Base-by-base conservation (phyloP, 148 eudicot genomes). In the Polygonum aviculare region DNA sequence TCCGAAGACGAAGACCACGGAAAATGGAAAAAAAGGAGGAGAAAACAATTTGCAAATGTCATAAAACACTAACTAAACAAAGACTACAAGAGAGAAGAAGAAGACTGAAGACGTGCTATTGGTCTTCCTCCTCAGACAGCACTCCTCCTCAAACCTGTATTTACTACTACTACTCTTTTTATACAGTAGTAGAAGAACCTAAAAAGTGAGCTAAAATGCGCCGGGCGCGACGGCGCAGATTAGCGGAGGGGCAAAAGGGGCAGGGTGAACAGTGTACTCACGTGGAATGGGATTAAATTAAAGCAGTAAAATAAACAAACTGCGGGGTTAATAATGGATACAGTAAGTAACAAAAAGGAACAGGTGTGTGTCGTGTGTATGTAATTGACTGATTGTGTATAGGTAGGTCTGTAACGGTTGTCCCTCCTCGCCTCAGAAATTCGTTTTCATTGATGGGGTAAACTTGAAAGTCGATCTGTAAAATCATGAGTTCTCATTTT, bases 51-150 rank as follows among this genome's bases (percentile, higher is more conserved):
- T 5, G 12, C 14, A 67, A 38, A 3, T 15, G 72, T 16, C 41
- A 38, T 67, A 38, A 38, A 67, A 67, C 72, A 67, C 41, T 21
- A 67, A 36, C n/a, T 67, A 5, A 54, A 45, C 6, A 21, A 67
- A 35, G 31, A 26, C 31, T 26, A 26, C 31, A 1, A 26, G 31
- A 26, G 31, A 26, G 31, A 26, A 26, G 31, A 26, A 26, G 31
- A 26, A 26, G 31, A 26, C 31, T 26, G 0, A 26, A 26, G 72
- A 36, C 72, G 36, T 67, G 72, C 36, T 15, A 67, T 35, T 67
- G 72, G 72, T 67, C 72, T 35, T 67, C 72, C 44, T 67, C 72
- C 72, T 67, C 72, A 67, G 72, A 67, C 36, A 67, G 44, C 72
- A 67, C 72, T 67, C 72, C 40, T 65, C 71, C 5, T 65, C n/a